Percentiles rank a stretch among this genome's conserved stretches.
Evolutionary conservation across 495 filamentous ascomycete genomes (phyloP).

Genomic region (Hypoxylon fuscum): DNA sequence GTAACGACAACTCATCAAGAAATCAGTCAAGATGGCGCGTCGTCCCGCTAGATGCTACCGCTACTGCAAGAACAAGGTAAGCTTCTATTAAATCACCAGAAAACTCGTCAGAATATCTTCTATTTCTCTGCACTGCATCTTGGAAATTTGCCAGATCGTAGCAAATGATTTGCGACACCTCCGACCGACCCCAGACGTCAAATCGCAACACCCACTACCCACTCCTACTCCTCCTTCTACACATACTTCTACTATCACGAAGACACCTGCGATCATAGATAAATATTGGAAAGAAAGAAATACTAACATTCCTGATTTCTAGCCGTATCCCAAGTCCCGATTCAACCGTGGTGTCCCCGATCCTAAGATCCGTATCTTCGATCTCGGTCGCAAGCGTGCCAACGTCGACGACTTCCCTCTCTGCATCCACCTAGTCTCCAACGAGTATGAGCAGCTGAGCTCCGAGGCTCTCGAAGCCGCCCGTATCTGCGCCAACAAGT

Average conservation of each 20-base stretch:
- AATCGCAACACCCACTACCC: constrained; percentile 13
- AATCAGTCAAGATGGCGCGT: constrained; percentile 91
- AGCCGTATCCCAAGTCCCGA: constrained; percentile 99
- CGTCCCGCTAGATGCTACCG: constrained; percentile 99
- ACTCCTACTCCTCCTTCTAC: too few relatives aligned
- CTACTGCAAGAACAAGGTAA: constrained; percentile 99
- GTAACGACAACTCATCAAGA: constrained; percentile 58
- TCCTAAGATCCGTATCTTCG: constrained; percentile 99
- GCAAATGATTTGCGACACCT: constrained; percentile 25
- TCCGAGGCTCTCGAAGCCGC: constrained; percentile 99
- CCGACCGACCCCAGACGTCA: not conserved
- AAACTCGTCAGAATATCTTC: constrained; percentile 1
- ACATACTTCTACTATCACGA: not conserved
- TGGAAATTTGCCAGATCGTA: constrained; percentile 11
- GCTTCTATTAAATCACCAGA: constrained; percentile 44
- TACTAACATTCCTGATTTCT: constrained; percentile 49
- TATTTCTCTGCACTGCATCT: not conserved
- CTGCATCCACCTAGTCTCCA: constrained; percentile 98
- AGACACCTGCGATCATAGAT: not conserved
- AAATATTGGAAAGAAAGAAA: not conserved
- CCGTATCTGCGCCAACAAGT: constrained; percentile 99
- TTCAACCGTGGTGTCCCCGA: constrained; percentile 99
- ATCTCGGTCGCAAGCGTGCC: constrained; percentile 98
- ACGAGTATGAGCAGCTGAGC: constrained; percentile 99
- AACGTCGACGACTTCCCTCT: constrained; percentile 98